These are phyloP conservation scores for Penicillium psychrofluorescens DNA, from an alignment of 495 filamentous ascomycete species.

Conservation along the genomic window DNA sequence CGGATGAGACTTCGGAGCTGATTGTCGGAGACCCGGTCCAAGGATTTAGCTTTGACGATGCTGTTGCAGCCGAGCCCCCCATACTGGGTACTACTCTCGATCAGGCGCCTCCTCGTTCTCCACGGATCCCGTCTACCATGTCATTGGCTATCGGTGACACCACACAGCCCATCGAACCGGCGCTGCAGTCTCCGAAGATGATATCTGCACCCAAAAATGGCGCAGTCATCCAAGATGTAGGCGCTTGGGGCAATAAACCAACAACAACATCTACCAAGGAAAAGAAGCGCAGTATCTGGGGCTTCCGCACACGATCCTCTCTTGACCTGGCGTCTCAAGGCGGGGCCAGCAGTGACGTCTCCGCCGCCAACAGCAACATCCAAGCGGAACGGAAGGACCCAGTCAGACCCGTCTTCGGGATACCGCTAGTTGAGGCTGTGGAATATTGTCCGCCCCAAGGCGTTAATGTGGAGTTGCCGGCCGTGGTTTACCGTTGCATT, in stretches of 20 bases:
- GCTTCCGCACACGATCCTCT: slow-evolving; percentile 66
- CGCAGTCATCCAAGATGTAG: slow-evolving; percentile 76
- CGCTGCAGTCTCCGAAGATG: slow-evolving; percentile 42
- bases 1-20: slow-evolving; percentile 33
- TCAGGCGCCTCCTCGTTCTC: slow-evolving; percentile 25
- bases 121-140: slow-evolving; percentile 17
- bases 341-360: slow-evolving; percentile 29
- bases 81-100: slow-evolving; percentile 48
- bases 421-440: slow-evolving; percentile 79
- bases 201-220: slow-evolving; percentile 89
- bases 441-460: slow-evolving; percentile 67
- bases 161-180: slow-evolving; percentile 11
- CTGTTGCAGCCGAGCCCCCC: slow-evolving; percentile 65
- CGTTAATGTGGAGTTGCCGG: slow-evolving; percentile 66
- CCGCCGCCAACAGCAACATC: slow-evolving; percentile 29
- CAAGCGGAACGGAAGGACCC: slow-evolving; percentile 46
- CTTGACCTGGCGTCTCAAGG: slow-evolving; percentile 46
- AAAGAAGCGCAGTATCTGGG: slow-evolving; percentile 92
- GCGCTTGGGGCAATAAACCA: slow-evolving; percentile 76
- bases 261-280: slow-evolving; percentile 54
- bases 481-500: slow-evolving; percentile 95
- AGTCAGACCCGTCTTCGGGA: slow-evolving; percentile 75
- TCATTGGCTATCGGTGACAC: slow-evolving; percentile 21
- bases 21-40: slow-evolving; percentile 52
- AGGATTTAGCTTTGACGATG: slow-evolving; percentile 78